phyloP scores from a whole-genome alignment of 116 monocot species.

The Thalassia testudinum region DNA sequence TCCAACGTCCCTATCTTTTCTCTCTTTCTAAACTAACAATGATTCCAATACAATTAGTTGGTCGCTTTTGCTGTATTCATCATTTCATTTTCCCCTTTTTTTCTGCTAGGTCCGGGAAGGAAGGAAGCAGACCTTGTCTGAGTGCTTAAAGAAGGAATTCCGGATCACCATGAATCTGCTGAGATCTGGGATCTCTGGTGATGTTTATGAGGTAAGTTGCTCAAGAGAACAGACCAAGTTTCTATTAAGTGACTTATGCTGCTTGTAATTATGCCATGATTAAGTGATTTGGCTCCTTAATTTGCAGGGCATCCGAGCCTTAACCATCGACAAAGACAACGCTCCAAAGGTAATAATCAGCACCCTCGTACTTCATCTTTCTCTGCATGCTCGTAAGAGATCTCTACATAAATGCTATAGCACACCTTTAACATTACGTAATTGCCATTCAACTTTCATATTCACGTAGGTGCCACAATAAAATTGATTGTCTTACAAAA shows the following conservation, averaged over 20 bases:
- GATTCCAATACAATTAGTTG: too few relatives aligned
- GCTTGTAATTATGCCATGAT: neutral
- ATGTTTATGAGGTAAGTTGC: slow-evolving; percentile 71
- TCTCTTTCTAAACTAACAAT: too few relatives aligned
- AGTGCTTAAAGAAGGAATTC: slow-evolving; percentile 88
- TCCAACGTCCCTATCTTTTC: too few relatives aligned
- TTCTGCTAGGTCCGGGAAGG: slow-evolving; percentile 53
- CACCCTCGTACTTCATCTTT: slow-evolving; percentile 1
- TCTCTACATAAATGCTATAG: neutral
- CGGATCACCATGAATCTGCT: slow-evolving; percentile 63
- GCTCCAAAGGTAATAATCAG: slow-evolving; percentile 51
- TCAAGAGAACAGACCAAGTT: neutral
- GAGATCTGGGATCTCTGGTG: slow-evolving; percentile 59
- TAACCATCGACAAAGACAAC: slow-evolving; percentile 87
- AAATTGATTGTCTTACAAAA: too few relatives aligned
- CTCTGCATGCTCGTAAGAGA: neutral
- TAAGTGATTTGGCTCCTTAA: neutral
- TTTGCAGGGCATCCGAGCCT: slow-evolving; percentile 67
- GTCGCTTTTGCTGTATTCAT: too few relatives aligned
- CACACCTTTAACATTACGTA: too few relatives aligned
- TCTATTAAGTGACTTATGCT: neutral
- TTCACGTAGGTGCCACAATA: too few relatives aligned
- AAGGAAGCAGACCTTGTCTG: slow-evolving; percentile 42
- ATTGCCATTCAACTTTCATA: too few relatives aligned
- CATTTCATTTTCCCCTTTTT: neutral